Conservation (phyloP, 2,329 filamentous ascomycete species). For the Xylaria sp. region DNA sequence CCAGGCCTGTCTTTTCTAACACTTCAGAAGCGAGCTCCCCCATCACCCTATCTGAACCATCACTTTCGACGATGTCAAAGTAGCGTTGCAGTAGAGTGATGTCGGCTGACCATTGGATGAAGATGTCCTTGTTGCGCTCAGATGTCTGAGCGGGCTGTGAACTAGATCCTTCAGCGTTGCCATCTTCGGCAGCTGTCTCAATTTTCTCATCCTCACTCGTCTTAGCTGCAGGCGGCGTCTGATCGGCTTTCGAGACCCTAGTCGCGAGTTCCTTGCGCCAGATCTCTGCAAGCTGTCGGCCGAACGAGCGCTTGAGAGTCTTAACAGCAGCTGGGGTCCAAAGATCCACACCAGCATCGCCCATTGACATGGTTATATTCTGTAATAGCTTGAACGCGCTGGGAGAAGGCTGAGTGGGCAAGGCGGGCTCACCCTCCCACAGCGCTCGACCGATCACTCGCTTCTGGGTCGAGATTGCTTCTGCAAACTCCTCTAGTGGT, state of each 20-base stretch:
- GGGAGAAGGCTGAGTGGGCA: constrained; percentile 76
- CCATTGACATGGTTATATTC: constrained; percentile 62
- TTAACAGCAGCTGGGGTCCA: constrained; percentile 69
- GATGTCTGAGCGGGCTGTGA: constrained; percentile 2
- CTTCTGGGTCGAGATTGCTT: constrained; percentile 39
- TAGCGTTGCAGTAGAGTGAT: constrained; percentile 45
- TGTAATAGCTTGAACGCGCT: constrained; percentile 67
- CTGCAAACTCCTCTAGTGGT: constrained; percentile 45
- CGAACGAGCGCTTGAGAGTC: constrained; percentile 56
- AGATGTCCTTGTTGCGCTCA: constrained; percentile 41
- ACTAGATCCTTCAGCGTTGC: constrained; percentile 4
- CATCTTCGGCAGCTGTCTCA: constrained; percentile 3
- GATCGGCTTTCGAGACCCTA: constrained; percentile 19
- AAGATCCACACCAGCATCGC: constrained; percentile 64
- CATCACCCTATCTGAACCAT: constrained; percentile 30
- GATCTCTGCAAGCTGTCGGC: constrained; percentile 43
- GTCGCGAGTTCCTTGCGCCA: constrained; percentile 43
- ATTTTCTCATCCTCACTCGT: constrained; percentile 4
- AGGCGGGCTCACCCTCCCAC: constrained; percentile 72
- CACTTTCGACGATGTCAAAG: constrained; percentile 32
- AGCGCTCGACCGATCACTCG: constrained; percentile 58
- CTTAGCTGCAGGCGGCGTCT: constrained; percentile 17
- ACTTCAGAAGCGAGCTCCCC: constrained; percentile 44
- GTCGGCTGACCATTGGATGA: constrained; percentile 59
- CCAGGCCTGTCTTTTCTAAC: constrained; percentile 43